Conservation (phyloP, 73 alveolate genomes). For the Urostyla sp. region DNA sequence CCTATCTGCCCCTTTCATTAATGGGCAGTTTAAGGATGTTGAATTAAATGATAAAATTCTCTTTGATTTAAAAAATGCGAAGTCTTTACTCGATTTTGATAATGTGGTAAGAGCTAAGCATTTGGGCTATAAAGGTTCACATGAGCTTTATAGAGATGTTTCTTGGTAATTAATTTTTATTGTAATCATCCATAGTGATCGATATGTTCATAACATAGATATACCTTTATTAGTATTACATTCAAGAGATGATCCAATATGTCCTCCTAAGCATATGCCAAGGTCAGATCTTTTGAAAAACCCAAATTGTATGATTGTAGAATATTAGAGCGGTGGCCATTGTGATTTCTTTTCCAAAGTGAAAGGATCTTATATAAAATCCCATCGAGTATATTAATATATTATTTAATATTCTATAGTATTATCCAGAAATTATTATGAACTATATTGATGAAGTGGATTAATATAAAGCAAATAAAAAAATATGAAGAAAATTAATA, state of each 20-base stretch:
- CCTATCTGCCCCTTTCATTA: not conserved
- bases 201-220: slow-evolving; percentile 64
- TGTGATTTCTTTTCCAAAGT: slow-evolving; percentile 46
- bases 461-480: not conserved
- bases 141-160: slow-evolving; percentile 70
- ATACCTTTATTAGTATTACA: slow-evolving; percentile 74
- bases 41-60: slow-evolving; percentile 54
- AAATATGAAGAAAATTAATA: too few species aligned
- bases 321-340: slow-evolving; percentile 77
- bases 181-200: slow-evolving; percentile 34
- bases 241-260: slow-evolving; percentile 80
- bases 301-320: slow-evolving; percentile 65
- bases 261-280: slow-evolving; percentile 69
- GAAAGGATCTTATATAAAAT: slow-evolving; percentile 1
- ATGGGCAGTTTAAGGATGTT: slow-evolving; percentile 14
- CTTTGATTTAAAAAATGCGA: slow-evolving; percentile 2
- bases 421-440: slow-evolving; percentile 35
- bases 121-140: slow-evolving; percentile 71
- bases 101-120: slow-evolving; percentile 72
- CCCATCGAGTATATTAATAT: not conserved
- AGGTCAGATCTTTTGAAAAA: slow-evolving; percentile 67
- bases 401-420: not conserved
- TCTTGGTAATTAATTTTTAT: slow-evolving; percentile 47
- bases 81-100: slow-evolving; percentile 59
- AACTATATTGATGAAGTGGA: slow-evolving; percentile 34